Evolutionary conservation across 2,329 filamentous ascomycete species (phyloP).

Genomic region (Colletotrichum sp.): DNA sequence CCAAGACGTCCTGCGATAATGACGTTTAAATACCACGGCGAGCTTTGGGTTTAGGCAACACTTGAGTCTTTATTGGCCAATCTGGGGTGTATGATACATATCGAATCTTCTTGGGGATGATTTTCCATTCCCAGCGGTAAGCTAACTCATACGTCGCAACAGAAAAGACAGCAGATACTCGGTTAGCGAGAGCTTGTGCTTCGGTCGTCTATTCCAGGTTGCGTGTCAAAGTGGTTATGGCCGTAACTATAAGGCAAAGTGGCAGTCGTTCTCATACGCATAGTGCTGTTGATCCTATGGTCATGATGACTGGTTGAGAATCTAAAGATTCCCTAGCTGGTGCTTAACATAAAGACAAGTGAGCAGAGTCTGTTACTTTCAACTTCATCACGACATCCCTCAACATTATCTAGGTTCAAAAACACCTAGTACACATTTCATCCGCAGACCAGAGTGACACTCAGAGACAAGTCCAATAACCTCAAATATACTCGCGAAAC

Average conservation of each 20-base stretch:
- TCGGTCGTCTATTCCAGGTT: background rate
- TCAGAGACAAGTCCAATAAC: background rate
- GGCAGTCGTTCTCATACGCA: rapidly evolving
- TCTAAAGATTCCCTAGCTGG: rapidly evolving
- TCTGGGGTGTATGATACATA: background rate
- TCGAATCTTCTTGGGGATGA: background rate
- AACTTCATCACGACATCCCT: background rate
- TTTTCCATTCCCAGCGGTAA: background rate
- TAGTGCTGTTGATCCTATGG: background rate
- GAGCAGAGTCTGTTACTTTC: background rate
- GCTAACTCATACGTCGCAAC: background rate
- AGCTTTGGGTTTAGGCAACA: background rate
- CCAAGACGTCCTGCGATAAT: rapidly evolving
- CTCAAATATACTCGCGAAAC: background rate
- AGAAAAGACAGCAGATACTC: background rate
- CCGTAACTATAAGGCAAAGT: background rate
- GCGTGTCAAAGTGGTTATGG: background rate
- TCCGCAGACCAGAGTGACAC: background rate
- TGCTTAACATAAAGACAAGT: background rate
- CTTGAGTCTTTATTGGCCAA: background rate
- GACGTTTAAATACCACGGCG: background rate
- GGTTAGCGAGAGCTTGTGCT: background rate
- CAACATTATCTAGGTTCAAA: background rate
- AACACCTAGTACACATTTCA: background rate
- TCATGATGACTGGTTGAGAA: background rate